phyloP scores from a whole-genome alignment of 192 early-diverging fungal genomes.

The Oehlia diaphana region DNA sequence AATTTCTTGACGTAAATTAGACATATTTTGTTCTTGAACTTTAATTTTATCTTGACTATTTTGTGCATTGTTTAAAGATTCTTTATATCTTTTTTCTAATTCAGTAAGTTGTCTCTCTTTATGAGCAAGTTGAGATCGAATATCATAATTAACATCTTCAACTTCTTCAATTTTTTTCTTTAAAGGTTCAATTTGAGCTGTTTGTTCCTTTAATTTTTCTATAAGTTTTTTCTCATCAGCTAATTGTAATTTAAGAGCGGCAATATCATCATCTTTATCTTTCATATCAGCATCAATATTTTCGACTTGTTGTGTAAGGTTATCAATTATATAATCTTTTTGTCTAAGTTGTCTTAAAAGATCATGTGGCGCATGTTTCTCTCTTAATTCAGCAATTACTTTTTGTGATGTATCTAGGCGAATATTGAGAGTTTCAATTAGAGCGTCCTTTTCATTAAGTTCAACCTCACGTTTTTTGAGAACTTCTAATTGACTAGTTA shows the following conservation, averaged over 20 bases:
- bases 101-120: constrained; percentile 19
- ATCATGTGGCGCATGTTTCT: constrained; percentile 32
- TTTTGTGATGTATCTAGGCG: constrained; percentile 28
- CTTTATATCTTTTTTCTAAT: constrained; percentile 14
- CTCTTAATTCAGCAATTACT: constrained; percentile 29
- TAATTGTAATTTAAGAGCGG: not conserved
- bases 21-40: constrained; percentile 14
- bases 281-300: constrained; percentile 28
- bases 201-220: constrained; percentile 24
- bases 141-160: not conserved
- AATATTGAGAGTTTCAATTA: constrained; percentile 27
- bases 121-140: constrained; percentile 1
- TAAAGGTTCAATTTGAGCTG: constrained; percentile 12
- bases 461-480: constrained; percentile 15
- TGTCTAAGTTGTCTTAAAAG: constrained; percentile 27
- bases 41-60: constrained; percentile 7
- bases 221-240: not conserved
- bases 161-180: not conserved
- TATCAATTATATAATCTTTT: constrained; percentile 32
- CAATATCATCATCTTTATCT: constrained; percentile 28
- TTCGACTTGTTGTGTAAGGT: constrained; percentile 25
- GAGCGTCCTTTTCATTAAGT: constrained; percentile 24
- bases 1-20: constrained; percentile 21
- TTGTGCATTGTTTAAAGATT: not conserved
- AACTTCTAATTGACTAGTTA: constrained; percentile 11